Base-by-base conservation (phyloP, 495 filamentous ascomycete species). In the Penicillium samsonianum region DNA sequence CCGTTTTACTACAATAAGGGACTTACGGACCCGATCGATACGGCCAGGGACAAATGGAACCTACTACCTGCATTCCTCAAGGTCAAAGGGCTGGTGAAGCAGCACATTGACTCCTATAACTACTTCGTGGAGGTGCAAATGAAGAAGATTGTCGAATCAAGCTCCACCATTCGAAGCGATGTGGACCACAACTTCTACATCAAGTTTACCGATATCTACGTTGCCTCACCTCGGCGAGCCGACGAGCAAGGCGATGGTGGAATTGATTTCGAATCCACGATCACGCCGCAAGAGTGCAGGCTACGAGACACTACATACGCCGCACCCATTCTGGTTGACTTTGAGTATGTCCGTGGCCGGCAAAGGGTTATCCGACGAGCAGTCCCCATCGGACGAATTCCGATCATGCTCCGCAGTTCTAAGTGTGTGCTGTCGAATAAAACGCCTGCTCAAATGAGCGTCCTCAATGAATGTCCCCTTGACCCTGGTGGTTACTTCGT, bases 401-500 rank as follows among this genome's bases (percentile, higher is more conserved):
- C 94, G 5, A 87, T 98, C 64, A 99, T 99, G 94, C 81, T 99
- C 48, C 87, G 91, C 68, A 98, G 94, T 73, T 89, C 88, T 45
- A 95, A 93, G 72, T 99, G 94, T 75, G 83, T 88, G 41, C 77
- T 99, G 56, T 82, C 81, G 40, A 87, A 89, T 57, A 91, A 89
- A 62, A 86, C 83, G 16, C 92, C 95, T 50, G 78, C 80, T 23
- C 81, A 95, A 65, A 94, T 98, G 92, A 87, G 87, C 33, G 69
- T 83, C 16, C 84, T 96, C 65, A 91, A 94, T 62, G 94, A 99
- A 72, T 99, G 94, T 67, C 89, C 94, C 3, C 78, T 98, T 25
- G 94, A 99, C 72, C 94, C 95, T 2, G 94, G 94, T 53, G 94
- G 94, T 26, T 99, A 99, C 71, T 99, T 99, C 67, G 90, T 98